phyloP scores from a whole-genome alignment of 2,329 filamentous ascomycete genomes.

The Coniochaeta sp. region DNA sequence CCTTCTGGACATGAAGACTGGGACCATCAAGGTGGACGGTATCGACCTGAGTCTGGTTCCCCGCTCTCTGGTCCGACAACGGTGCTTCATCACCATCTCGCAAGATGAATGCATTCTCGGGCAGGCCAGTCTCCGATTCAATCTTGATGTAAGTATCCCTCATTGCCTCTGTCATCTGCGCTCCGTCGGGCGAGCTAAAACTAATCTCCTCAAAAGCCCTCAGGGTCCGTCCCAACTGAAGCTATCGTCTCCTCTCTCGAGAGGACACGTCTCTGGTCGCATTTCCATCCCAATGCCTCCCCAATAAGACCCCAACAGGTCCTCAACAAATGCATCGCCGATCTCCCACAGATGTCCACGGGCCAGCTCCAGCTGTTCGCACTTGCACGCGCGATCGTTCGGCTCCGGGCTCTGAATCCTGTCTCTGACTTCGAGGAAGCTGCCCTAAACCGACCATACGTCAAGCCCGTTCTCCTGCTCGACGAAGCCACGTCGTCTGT shows the following conservation, averaged over 20 bases:
- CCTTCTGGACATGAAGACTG: not conserved
- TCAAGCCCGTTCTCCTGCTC: not conserved
- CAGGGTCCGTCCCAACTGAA: not conserved
- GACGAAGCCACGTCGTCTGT: not conserved
- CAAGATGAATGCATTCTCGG: not conserved
- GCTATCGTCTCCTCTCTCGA: not conserved
- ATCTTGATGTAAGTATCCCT: not conserved
- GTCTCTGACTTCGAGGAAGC: not conserved
- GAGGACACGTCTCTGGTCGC: not conserved
- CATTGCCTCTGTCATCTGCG: too few species aligned
- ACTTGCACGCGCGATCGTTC: not conserved
- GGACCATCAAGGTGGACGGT: not conserved
- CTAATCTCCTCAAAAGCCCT: not conserved
- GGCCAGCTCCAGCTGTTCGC: not conserved
- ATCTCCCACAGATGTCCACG: not conserved
- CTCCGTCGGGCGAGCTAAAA: too few species aligned
- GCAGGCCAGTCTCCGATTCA: not conserved
- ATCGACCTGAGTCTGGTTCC: not conserved
- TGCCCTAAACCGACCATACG: not conserved
- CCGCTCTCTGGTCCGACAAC: not conserved
- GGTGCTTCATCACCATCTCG: not conserved
- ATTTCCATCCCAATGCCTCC: not conserved
- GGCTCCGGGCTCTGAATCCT: not conserved
- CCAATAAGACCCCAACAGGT: not conserved
- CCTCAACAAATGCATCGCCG: not conserved